A percentile compares a stretch with the other conserved stretches of the same genome.
phyloP scores from a whole-genome alignment of 805 yeast species.

The Ogataea pignaliae region DNA sequence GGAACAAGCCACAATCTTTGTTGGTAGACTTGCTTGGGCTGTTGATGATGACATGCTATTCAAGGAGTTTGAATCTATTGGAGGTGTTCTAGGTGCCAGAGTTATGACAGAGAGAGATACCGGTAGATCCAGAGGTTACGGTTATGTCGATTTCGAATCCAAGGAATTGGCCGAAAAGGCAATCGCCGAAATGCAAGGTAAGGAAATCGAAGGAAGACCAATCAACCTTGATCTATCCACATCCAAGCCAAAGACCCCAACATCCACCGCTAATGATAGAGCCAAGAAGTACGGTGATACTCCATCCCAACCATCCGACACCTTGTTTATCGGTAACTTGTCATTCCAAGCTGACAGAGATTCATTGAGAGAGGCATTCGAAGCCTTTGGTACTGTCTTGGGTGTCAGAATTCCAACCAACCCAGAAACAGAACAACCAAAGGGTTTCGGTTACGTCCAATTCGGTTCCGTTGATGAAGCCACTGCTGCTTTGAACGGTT shows the following conservation, averaged over 20 bases:
- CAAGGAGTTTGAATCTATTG: constrained; percentile 75
- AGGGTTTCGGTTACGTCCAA: constrained; percentile 98
- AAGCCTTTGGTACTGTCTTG: constrained; percentile 73
- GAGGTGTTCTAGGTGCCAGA: constrained; percentile 85
- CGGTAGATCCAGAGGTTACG: constrained; percentile 93
- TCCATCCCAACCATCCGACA: constrained; percentile 90
- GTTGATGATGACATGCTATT: constrained; percentile 93
- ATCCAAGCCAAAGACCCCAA: constrained; percentile 60
- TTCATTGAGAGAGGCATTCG: constrained; percentile 64
- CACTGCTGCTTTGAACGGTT: constrained; percentile 75
- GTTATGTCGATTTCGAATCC: constrained; percentile 89
- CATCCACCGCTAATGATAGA: constrained; percentile 62
- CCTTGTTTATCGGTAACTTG: constrained; percentile 92
- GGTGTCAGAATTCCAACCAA: constrained; percentile 96
- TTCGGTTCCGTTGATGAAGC: constrained; percentile 85
- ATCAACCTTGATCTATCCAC: constrained; percentile 90
- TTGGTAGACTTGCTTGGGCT: constrained; percentile 96
- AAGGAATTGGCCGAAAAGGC: constrained; percentile 83
- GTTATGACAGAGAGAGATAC: constrained; percentile 85
- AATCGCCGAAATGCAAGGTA: constrained; percentile 77
- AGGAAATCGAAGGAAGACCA: constrained; percentile 95
- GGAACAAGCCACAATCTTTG: constrained; percentile 88
- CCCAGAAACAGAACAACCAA: constrained; percentile 98
- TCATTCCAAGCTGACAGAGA: constrained; percentile 89
- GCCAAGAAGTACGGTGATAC: constrained; percentile 89